A percentile compares a stretch with the other conserved stretches of the same genome.
Conservation (phyloP, 2,329 filamentous ascomycete genomes). For the Penicillium polonicum region DNA sequence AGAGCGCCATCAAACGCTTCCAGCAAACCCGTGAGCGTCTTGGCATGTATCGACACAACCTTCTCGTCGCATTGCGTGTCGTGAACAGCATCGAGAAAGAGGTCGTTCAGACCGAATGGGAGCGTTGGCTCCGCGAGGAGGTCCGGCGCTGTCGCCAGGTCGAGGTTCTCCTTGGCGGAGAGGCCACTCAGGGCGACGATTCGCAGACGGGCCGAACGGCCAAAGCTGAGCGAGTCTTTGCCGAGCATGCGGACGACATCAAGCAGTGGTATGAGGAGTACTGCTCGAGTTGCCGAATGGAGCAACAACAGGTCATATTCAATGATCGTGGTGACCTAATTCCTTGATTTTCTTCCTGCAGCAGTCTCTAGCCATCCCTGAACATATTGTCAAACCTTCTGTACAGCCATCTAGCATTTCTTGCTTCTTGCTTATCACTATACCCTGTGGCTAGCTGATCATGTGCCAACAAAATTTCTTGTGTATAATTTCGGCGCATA, state of each 20-base stretch:
- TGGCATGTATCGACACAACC: conserved; percentile 80
- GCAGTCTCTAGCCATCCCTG: neutral
- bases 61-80: conserved; percentile 84
- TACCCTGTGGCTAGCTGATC: conserved; percentile 28
- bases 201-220: conserved; percentile 24
- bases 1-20: conserved; percentile 56
- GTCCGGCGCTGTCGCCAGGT: conserved; percentile 69
- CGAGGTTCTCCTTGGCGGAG: conserved; percentile 46
- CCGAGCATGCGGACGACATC: conserved; percentile 46
- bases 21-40: conserved; percentile 79
- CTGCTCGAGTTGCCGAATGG: conserved; percentile 59
- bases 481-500: conserved; percentile 15
- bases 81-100: conserved; percentile 88
- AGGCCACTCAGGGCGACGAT: conserved; percentile 23
- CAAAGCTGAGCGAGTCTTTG: conserved; percentile 31
- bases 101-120: conserved; percentile 84
- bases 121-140: conserved; percentile 85
- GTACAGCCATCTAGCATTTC: conserved; percentile 9
- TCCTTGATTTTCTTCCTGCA: conserved; percentile 12
- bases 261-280: conserved; percentile 60
- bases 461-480: conserved; percentile 8
- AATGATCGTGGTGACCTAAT: conserved; percentile 24
- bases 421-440: conserved; percentile 24
- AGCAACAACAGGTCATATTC: conserved; percentile 35
- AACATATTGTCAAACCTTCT: conserved; percentile 7